A percentile compares a stretch with the other conserved stretches of the same genome.
Conservation (phyloP, 208 protist genomes). For the Wallacemonas sp. region DNA sequence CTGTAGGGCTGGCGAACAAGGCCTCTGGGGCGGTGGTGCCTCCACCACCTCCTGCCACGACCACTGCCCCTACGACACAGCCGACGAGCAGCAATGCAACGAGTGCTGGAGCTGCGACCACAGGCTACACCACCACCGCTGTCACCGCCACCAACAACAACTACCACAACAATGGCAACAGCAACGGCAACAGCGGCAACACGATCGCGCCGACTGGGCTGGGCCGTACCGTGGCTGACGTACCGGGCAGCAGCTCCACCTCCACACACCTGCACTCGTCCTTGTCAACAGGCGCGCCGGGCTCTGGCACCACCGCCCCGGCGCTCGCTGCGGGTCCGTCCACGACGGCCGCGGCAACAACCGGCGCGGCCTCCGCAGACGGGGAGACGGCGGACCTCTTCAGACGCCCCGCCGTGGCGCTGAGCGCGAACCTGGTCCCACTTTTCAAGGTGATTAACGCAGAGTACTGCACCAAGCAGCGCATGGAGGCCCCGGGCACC, state of each 20-base stretch:
- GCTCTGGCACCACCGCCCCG: no score
- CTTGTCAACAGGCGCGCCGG: no score
- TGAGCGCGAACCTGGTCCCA: slow-evolving; percentile 2
- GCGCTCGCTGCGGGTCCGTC: not conserved
- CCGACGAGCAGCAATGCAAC: no score
- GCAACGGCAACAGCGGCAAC: not conserved
- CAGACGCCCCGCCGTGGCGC: not conserved
- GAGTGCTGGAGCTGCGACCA: no score
- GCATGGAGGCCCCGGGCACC: slow-evolving; percentile 55
- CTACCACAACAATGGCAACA: not conserved
- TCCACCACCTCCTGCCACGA: no score
- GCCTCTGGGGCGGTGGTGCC: not conserved
- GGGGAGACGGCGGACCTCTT: not conserved
- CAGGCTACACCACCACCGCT: not conserved
- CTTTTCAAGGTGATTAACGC: slow-evolving; percentile 67
- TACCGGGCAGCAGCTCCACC: not conserved
- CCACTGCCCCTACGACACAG: no score
- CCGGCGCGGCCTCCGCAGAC: not conserved
- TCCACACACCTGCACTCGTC: not conserved
- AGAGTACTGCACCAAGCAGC: slow-evolving; percentile 60
- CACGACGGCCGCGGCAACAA: not conserved
- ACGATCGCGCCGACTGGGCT: not conserved
- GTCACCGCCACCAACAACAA: not conserved
- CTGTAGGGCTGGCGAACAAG: not conserved
- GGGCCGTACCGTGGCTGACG: not conserved